phyloP scores from a whole-genome alignment of 140 eudicot genomes.

The Bidens hawaiensis region DNA sequence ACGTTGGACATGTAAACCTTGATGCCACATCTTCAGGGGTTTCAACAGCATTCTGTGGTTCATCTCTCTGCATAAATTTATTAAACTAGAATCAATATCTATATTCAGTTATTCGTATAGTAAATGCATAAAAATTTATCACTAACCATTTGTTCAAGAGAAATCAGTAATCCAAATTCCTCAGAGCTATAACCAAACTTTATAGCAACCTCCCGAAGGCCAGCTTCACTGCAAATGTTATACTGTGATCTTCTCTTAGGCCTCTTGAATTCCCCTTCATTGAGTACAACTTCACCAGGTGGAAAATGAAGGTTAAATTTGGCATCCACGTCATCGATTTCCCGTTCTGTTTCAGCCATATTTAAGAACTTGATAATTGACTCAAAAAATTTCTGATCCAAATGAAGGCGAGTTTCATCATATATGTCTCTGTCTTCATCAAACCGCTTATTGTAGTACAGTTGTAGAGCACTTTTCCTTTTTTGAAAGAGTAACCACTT shows the following conservation, averaged over 20 bases:
- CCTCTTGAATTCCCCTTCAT: constrained; percentile 70
- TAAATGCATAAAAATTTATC: background rate
- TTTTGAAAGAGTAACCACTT: constrained; percentile 83
- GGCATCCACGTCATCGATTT: constrained; percentile 75
- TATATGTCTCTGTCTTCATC: constrained; percentile 61
- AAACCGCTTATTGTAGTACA: constrained; percentile 56
- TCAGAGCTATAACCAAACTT: constrained; percentile 81
- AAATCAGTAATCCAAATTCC: constrained; percentile 63
- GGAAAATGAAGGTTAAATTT: constrained; percentile 81
- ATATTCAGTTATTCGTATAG: background rate
- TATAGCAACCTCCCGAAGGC: constrained; percentile 61
- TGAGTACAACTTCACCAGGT: constrained; percentile 58
- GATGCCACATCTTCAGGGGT: constrained; percentile 72
- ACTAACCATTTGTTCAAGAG: constrained; percentile 58
- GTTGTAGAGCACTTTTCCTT: constrained; percentile 63
- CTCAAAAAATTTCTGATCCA: constrained; percentile 53
- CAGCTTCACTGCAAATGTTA: constrained; percentile 60
- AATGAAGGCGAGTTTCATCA: constrained; percentile 55
- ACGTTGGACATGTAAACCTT: constrained; percentile 49
- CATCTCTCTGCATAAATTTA: constrained; percentile 55
- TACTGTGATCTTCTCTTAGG: constrained; percentile 65
- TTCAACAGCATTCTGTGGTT: constrained; percentile 58
- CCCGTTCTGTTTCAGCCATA: constrained; percentile 69
- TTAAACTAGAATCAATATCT: constrained; percentile 10
- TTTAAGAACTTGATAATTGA: constrained; percentile 54